Percentiles rank a stretch among this genome's conserved stretches.
Evolutionary conservation across 495 filamentous ascomycete species (phyloP).

Genomic region (Daldinia bambusicola): DNA sequence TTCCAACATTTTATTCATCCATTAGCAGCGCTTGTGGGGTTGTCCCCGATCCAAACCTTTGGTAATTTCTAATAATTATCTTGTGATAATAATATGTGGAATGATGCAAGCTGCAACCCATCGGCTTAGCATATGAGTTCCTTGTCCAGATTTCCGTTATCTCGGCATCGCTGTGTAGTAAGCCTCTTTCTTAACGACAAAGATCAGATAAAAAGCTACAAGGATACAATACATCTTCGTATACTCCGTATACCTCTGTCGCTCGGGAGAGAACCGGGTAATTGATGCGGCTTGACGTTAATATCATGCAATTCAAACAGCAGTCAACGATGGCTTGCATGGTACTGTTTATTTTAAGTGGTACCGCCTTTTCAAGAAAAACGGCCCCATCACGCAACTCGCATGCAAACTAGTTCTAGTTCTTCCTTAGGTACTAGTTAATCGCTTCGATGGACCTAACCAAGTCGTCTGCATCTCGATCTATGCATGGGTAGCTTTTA

Average conservation of each 20-base stretch:
- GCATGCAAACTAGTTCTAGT: slow-evolving; percentile 15
- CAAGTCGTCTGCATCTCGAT: background rate
- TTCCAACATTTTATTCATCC: background rate
- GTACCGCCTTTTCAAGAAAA: background rate
- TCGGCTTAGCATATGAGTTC: slow-evolving; percentile 13
- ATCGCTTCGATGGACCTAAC: background rate
- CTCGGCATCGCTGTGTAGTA: slow-evolving; percentile 14
- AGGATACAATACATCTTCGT: background rate
- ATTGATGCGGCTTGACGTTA: slow-evolving; percentile 20
- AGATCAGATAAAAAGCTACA: background rate
- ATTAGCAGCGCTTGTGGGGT: slow-evolving; percentile 28
- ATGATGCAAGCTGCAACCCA: slow-evolving; percentile 12
- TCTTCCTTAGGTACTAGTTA: background rate
- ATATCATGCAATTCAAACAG: slow-evolving; percentile 10
- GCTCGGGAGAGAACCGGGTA: slow-evolving; percentile 5
- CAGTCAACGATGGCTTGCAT: slow-evolving; percentile 15
- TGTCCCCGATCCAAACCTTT: slow-evolving; percentile 23
- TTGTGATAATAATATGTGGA: background rate
- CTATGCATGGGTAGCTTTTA: background rate
- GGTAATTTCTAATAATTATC: background rate
- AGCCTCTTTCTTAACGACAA: slow-evolving; percentile 13
- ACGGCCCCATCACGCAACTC: slow-evolving; percentile 11
- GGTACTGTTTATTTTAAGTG: slow-evolving; percentile 1
- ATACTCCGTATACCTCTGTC: too few relatives aligned
- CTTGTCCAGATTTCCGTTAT: slow-evolving; percentile 9